These are phyloP conservation scores for Periconia digitata DNA, from an alignment of 2,329 filamentous ascomycete genomes.

Conservation along the genomic window DNA sequence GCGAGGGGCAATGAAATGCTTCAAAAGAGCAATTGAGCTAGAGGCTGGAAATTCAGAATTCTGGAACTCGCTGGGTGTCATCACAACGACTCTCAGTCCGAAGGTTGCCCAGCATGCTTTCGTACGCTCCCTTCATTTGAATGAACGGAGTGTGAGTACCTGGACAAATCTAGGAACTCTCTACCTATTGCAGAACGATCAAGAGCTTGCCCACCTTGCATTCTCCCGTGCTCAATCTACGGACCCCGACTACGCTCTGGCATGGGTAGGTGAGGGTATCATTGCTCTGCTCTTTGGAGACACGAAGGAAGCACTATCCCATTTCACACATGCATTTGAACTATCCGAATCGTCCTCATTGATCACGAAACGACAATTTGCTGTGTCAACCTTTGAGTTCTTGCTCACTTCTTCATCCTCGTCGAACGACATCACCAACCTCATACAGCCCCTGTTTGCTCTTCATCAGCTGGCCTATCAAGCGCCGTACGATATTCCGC, in stretches of 20 bases:
- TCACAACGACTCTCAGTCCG: conserved; percentile 81
- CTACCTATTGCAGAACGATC: conserved; percentile 80
- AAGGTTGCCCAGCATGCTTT: conserved; percentile 92
- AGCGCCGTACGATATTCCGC: conserved; percentile 68
- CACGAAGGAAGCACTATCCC: conserved; percentile 71
- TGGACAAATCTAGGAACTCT: conserved; percentile 93
- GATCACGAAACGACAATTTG: conserved; percentile 76
- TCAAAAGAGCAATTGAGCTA: conserved; percentile 93
- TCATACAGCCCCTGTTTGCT: conserved; percentile 87
- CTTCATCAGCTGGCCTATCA: conserved; percentile 78
- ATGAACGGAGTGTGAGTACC: conserved; percentile 77
- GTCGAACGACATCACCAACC: conserved; percentile 56
- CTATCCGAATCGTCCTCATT: conserved; percentile 78
- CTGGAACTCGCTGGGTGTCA: conserved; percentile 94
- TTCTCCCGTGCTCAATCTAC: conserved; percentile 91
- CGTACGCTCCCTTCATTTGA: conserved; percentile 86
- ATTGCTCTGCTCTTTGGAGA: conserved; percentile 78
- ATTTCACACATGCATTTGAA: conserved; percentile 94
- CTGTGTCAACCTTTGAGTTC: conserved; percentile 79
- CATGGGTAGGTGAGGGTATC: conserved; percentile 91
- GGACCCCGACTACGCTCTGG: conserved; percentile 89
- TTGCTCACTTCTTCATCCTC: conserved; percentile 61
- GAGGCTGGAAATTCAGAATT: conserved; percentile 94
- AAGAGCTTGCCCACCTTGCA: conserved; percentile 82
- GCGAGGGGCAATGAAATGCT: conserved; percentile 81